Base-by-base conservation (phyloP, 371 early-diverging fungal genomes). In the Mortierella sp. region DNA sequence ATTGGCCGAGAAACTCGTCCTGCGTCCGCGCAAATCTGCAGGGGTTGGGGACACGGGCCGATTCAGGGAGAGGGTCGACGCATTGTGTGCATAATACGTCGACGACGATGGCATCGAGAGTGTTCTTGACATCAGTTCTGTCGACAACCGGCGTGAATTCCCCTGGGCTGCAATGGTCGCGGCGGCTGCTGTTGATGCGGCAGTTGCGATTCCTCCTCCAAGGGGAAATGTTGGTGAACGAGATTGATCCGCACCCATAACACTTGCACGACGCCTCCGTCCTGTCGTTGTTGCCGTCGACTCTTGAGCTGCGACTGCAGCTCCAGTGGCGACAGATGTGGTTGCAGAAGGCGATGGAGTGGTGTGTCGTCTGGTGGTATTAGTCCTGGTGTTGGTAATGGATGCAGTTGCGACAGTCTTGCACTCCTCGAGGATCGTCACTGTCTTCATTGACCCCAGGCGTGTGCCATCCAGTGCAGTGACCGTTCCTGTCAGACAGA, bases 321-420 rank as follows among this genome's bases (percentile, higher is more conserved):
- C 31, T 16, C 44, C n/a, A 58, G 61, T 44, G 11, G 72, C 47
- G 31, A 43, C 47, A 3, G 65, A 43, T 16, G 64, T 26, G 19
- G 70, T 41, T 1, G 64, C 37, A 10, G 64, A n/a, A n/a, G 74
- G 63, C 22, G 83, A 47, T 1, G 73, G 74, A 22, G 75, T 74
- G 1, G 83, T 74, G 47, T 83, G 71, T 34, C 83, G 74, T 24
- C 83, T 66, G 4, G 79, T 75, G 2, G 83, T 83, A 41, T 83
- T 78, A 14, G 76, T 78, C 52, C 83, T 74, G 9, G 75, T 40
- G 43, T 83, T 83, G 40, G 83, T 83, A 34, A 83, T 53, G 1
- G 83, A 83, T 0, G 83, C 83, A 19, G 83, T 83, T 4, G 83
- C 83, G 16, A 83, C 83, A 4, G 83, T 83, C 64, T 83, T 83